Base-by-base conservation (phyloP, 768 basidiomycete species). In the Mycena pura region DNA sequence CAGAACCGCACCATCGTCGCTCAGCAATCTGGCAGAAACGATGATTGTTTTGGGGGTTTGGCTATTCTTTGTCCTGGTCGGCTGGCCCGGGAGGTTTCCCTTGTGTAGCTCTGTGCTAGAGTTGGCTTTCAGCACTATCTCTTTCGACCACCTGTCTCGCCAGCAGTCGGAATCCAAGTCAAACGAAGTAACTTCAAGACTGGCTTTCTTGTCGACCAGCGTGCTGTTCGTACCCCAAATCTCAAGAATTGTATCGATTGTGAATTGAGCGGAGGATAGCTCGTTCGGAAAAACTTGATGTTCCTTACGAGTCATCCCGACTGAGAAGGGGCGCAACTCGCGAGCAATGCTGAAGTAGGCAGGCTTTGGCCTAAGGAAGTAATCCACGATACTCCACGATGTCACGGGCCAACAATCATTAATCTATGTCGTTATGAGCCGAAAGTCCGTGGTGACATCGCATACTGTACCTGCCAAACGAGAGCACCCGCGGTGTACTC, bases 391-490 rank as follows among this genome's bases (percentile, higher is more conserved):
- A 5, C 92, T 88, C 95, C 95, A 97, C 29, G 93, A 95, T 9
- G 93, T 94, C 48, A 88, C 87, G 15, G 95, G 96, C 94, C 95
- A 97, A 74, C 94, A 95, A 70, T 95, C 92, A 66, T 93, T 93
- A 64, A 94, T 81, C 89, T 93, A 67, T 5, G 19, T n/a, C 25
- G 25, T 29, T 17, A 21, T 64, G 10, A 48, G 43, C 21, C 31
- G 41, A 22, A 14, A 3, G 40, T 36, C 17, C n/a, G 38, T 25
- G 46, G 4, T n/a, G n/a, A n/a, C n/a, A 49, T 21, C 29, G 21
- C 1, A 27, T 24, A 31, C 27, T 21, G 32, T 68, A 93, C 89
- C 87, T 96, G 95, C 96, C 96, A 98, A 24, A 97, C 95, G 34
- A 98, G 83, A 29, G 95, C 96, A 43, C 94, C 95, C 6, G 94